Conservation (phyloP, 371 early-diverging fungal genomes). For the Smittium culicis region DNA sequence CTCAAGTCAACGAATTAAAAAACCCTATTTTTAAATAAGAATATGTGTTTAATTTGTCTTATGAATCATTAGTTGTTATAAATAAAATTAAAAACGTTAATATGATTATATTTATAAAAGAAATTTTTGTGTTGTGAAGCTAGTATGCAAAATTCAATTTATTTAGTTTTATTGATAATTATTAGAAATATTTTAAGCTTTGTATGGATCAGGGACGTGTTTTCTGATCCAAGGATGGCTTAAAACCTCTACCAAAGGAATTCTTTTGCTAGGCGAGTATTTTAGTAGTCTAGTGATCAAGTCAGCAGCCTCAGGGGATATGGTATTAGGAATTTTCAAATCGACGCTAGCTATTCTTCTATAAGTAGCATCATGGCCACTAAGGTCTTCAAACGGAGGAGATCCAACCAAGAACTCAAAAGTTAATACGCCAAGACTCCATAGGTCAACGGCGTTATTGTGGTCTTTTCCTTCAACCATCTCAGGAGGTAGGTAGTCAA, state of each 20-base stretch:
- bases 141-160: too few species aligned
- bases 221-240: constrained; percentile 66
- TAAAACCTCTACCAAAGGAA: constrained; percentile 55
- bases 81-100: too few species aligned
- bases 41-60: too few species aligned
- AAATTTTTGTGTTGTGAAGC: too few species aligned
- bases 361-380: constrained; percentile 58
- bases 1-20: background rate
- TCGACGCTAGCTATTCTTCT: constrained; percentile 73
- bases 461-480: constrained; percentile 85
- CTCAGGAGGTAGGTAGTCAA: constrained; percentile 94
- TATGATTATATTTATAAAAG: too few species aligned
- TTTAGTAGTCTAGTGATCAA: constrained; percentile 65
- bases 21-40: constrained; percentile 11
- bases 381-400: constrained; percentile 87
- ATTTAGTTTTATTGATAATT: too few species aligned
- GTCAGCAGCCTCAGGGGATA: constrained; percentile 77
- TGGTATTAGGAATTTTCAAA: constrained; percentile 60
- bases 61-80: too few species aligned
- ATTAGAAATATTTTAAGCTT: too few species aligned
- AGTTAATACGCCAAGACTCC: constrained; percentile 95
- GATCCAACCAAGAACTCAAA: constrained; percentile 93
- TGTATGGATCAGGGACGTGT: constrained; percentile 16
- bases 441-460: constrained; percentile 82
- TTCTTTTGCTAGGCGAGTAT: constrained; percentile 56